Evolutionary conservation across 371 early-diverging fungal genomes (phyloP), one percentile per base, ranked within the genome.

Genomic region (Syncephalastrum racemosum): DNA sequence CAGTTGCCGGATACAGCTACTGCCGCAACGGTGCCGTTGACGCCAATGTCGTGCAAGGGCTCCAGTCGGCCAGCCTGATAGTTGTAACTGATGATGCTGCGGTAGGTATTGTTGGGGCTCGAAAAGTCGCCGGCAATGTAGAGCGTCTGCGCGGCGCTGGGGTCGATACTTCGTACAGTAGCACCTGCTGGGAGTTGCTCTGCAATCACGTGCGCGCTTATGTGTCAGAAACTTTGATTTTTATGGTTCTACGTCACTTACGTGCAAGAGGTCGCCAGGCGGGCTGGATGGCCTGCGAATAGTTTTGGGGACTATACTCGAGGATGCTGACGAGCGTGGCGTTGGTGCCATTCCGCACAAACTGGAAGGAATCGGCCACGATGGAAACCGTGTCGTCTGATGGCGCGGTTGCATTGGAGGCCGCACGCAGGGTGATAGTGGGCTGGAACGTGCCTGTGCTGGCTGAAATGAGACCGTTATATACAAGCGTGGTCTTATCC

Each of bases 401-500:
- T 4, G 68, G 58, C 0, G 67, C 53, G 8, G 56, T 58, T 12
- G 70, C 68, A 51, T 45, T 50, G 45, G 60, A 58, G 7, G 67
- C 60, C 22, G 46, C 54, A 2, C 51, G 47, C 16, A 77, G 50
- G 0, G 54, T 27, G 10, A 77, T 60, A 3, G 64, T 53, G 10
- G 78, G 78, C 19, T 61, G 59, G 31, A 74, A 77, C 2, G 56
- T n/a, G 5, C 20, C 20, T 0, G 71, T 49, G 8, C 81, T 62
- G 6, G 73, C 63, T 1, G 71, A 44, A 20, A 86, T 58, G 46
- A 73, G 66, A 0, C 85, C 87, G 0, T 64, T 66, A 40, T 81
- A 85, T 25, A 85, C 73, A 54, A 79, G 53, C 20, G 71, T 75
- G 15, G 58, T 61, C 46, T 48, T 63, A 60, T 85, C 83, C 0